Evolutionary conservation across 345 rosid genomes (phyloP).

Genomic region (Sonneratia alba): DNA sequence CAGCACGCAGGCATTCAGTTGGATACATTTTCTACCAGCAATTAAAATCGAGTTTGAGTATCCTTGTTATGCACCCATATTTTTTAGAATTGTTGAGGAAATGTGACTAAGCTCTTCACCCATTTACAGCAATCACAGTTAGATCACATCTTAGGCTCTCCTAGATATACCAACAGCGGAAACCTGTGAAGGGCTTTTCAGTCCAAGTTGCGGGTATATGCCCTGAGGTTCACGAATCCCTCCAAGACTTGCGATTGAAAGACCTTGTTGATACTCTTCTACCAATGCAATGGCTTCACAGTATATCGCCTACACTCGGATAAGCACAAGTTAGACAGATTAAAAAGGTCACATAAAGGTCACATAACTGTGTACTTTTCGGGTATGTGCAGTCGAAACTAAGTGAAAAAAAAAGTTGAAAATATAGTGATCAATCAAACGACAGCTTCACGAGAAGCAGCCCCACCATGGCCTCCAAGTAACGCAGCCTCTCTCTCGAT

Average conservation of each 20-base stretch:
- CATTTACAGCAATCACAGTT: too few species aligned
- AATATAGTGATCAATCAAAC: too few species aligned
- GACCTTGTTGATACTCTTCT: conserved; percentile 88
- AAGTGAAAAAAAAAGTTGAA: too few species aligned
- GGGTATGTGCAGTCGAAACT: too few species aligned
- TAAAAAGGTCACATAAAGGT: too few species aligned
- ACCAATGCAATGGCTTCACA: conserved; percentile 81
- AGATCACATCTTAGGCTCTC: conserved; percentile 5
- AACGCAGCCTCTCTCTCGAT: conserved; percentile 80
- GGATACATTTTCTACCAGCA: too few species aligned
- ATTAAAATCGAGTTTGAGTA: too few species aligned
- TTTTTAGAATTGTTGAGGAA: too few species aligned
- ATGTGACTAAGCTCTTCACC: too few species aligned
- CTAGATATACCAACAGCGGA: neutral
- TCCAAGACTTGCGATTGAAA: conserved; percentile 55
- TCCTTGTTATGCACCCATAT: too few species aligned
- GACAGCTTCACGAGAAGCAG: neutral
- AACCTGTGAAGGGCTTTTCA: conserved; percentile 71
- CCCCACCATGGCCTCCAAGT: conserved; percentile 85
- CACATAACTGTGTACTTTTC: too few species aligned
- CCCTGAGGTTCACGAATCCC: conserved; percentile 71
- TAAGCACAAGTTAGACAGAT: neutral
- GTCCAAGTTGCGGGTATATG: conserved; percentile 54
- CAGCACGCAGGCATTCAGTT: too few species aligned
- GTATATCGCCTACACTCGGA: conserved; percentile 54